Percentiles rank a stretch among this genome's conserved stretches.
These are phyloP conservation scores for Calonectria pauciramosa DNA, from an alignment of 2,329 filamentous ascomycete genomes.

Conservation along the genomic window DNA sequence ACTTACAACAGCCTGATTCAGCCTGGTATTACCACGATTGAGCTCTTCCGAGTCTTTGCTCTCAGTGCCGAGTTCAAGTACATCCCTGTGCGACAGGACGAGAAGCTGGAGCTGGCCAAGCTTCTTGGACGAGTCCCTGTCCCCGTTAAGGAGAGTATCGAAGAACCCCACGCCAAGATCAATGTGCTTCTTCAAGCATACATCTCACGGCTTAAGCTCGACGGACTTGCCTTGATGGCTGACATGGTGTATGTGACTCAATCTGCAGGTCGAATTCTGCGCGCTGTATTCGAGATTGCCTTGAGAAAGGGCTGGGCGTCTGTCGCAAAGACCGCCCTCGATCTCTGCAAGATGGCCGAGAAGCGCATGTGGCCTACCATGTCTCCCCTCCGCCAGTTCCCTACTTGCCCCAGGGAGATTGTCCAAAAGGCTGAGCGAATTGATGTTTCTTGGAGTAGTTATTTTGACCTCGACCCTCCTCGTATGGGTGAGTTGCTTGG, in stretches of 20 bases:
- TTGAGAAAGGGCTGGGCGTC: conserved; percentile 96
- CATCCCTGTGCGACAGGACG: conserved; percentile 96
- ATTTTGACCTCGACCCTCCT: conserved; percentile 96
- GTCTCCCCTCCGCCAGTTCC: conserved; percentile 94
- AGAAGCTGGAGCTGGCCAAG: conserved; percentile 96
- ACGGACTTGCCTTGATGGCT: conserved; percentile 95
- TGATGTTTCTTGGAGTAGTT: conserved; percentile 92
- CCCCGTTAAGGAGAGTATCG: conserved; percentile 96
- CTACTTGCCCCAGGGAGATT: conserved; percentile 84
- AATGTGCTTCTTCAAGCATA: conserved; percentile 97
- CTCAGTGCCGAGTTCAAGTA: conserved; percentile 99
- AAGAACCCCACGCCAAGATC: conserved; percentile 97
- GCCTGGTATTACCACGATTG: conserved; percentile 91
- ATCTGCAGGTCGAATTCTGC: conserved; percentile 94
- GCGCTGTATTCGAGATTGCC: conserved; percentile 97
- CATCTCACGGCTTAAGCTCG: conserved; percentile 93
- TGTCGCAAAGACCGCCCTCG: conserved; percentile 91
- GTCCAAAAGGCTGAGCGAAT: conserved; percentile 94
- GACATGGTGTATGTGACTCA: conserved; percentile 99
- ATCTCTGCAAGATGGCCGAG: conserved; percentile 99
- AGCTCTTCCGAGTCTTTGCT: conserved; percentile 96
- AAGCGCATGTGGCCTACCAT: conserved; percentile 99
- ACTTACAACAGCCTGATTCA: conserved; percentile 97
- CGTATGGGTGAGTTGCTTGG: conserved; percentile 96
- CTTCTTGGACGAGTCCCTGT: conserved; percentile 91